These are phyloP conservation scores for Tulasnella sp. DNA, from an alignment of 768 basidiomycete species.

Conservation along the genomic window DNA sequence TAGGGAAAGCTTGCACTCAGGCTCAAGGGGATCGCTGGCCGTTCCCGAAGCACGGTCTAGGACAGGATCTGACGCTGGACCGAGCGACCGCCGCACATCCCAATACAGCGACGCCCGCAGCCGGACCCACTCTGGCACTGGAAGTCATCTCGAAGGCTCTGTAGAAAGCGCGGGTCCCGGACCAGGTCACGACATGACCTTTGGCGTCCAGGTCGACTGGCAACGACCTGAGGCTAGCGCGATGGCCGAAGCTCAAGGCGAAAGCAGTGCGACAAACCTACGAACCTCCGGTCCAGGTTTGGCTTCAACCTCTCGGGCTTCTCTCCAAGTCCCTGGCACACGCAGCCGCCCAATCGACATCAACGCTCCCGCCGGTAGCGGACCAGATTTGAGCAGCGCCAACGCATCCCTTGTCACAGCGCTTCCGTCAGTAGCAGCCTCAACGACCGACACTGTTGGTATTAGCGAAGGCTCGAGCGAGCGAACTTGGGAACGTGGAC, in stretches of 20 bases:
- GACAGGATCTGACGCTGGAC: constrained; percentile 16
- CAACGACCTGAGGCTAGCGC: background rate
- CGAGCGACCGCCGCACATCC: background rate
- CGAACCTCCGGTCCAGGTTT: background rate
- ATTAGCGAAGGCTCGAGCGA: background rate
- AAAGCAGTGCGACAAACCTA: background rate
- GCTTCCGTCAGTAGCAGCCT: background rate
- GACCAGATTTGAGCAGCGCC: constrained; percentile 12
- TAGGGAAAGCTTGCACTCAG: background rate
- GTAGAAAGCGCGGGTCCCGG: background rate
- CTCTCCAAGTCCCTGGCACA: background rate
- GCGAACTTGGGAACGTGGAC: background rate
- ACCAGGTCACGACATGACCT: constrained; percentile 17
- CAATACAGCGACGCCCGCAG: constrained; percentile 23
- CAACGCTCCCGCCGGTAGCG: background rate
- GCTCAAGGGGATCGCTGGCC: background rate
- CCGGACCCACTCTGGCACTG: constrained; percentile 16
- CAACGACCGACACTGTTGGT: constrained; percentile 11
- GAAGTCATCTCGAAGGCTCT: constrained; percentile 4
- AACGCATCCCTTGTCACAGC: constrained; percentile 20
- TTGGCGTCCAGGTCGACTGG: constrained; percentile 28
- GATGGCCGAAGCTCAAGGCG: background rate
- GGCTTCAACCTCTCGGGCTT: background rate
- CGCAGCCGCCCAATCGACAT: background rate
- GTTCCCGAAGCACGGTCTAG: constrained; percentile 24